Base-by-base conservation (phyloP, 345 rosid species). In the Eucalyptus melliodora region DNA sequence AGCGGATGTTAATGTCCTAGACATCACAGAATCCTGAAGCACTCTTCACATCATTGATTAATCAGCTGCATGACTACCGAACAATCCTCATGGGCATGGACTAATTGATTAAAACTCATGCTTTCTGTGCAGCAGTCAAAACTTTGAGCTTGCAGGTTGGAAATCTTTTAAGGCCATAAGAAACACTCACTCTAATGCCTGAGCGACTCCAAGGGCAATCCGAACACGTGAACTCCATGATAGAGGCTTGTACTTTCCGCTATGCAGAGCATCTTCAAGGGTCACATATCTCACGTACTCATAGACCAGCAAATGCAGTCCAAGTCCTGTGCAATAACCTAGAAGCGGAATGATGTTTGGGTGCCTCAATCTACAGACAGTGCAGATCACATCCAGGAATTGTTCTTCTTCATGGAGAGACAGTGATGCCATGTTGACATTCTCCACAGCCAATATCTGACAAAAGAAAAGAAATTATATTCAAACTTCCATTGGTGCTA, bases 251-350 rank as follows among this genome's bases (percentile, higher is more conserved):
- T 93, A 91, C 83, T 88, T 92, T 90, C 93, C 92, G 86, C 89
- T 86, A 67, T 97, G 97, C 93, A 98, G 94, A 90, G 95, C 96
- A 87, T 94, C 93, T 40, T 94, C 95, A 77, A 97, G 96, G 60
- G 96, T 92, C 91, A 93, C 91, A 89, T 93, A 93, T 93, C 94
- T 94, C 90, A 98, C 92, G 87, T 95, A 95, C 90, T 98, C 98
- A 19, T 95, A 97, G 82, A 96, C 97, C 65, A 97, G 95, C 91
- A 95, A 95, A 92, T 98, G 97, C 89, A 95, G 95, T 47, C 96
- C 96, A 86, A 94, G 94, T 88, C 97, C 99, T 88, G 94, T 92
- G 91, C 98, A 98, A 91, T 95, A 96, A 88, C 99, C 99, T 89
- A 95, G 85, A 90, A 98, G 99, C 47, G 94, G 89, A 87, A 95